These are phyloP conservation scores for Pythium dissotocum DNA, from an alignment of 352 stramenopile species.

Conservation along the genomic window DNA sequence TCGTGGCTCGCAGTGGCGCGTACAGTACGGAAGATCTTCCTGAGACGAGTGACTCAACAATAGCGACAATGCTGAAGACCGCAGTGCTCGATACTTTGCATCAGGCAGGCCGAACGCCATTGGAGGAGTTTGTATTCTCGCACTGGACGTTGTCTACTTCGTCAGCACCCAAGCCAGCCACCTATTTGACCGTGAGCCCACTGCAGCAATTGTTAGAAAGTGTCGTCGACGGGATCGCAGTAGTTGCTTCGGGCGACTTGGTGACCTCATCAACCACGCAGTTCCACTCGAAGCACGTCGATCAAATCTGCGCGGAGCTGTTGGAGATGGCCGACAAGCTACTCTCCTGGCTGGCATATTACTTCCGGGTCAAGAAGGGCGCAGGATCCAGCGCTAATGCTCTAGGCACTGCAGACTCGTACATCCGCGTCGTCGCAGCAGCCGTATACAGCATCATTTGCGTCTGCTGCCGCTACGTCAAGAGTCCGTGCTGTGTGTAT, in stretches of 20 bases:
- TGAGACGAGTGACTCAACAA: slow-evolving; percentile 45
- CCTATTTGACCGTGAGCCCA: slow-evolving; percentile 26
- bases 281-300: slow-evolving; percentile 55
- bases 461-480: slow-evolving; percentile 62
- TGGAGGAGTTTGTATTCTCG: slow-evolving; percentile 61
- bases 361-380: slow-evolving; percentile 44
- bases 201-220: slow-evolving; percentile 60
- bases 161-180: neutral
- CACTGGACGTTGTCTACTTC: slow-evolving; percentile 34
- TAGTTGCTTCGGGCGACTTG: slow-evolving; percentile 55
- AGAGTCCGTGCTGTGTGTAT: slow-evolving; percentile 70
- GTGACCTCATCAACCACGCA: slow-evolving; percentile 49
- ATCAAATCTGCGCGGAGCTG: slow-evolving; percentile 70
- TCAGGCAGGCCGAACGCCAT: slow-evolving; percentile 45
- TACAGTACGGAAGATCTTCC: slow-evolving; percentile 38
- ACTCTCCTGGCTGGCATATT: slow-evolving; percentile 68
- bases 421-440: slow-evolving; percentile 59
- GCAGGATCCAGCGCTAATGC: slow-evolving; percentile 6
- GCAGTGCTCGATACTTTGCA: slow-evolving; percentile 51
- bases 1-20: slow-evolving; percentile 36
- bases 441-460: slow-evolving; percentile 79
- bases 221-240: slow-evolving; percentile 55
- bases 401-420: slow-evolving; percentile 36
- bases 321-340: slow-evolving; percentile 50
- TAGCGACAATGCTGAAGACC: slow-evolving; percentile 38